These are phyloP conservation scores for Cryptococcus sp. DNA, from an alignment of 1,284 basidiomycete species.

Conservation along the genomic window DNA sequence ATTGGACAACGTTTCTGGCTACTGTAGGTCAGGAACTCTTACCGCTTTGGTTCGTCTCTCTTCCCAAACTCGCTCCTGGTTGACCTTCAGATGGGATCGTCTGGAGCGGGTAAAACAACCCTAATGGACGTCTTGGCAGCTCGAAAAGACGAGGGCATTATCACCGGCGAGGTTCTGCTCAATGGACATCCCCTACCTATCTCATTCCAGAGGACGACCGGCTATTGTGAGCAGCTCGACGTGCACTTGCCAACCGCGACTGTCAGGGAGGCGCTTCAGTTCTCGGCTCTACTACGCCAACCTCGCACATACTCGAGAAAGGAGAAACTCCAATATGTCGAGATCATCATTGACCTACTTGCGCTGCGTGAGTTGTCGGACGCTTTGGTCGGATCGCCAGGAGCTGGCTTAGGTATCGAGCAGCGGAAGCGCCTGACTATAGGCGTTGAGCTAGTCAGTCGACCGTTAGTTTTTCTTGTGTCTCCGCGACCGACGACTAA, in stretches of 20 bases:
- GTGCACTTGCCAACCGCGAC: constrained; percentile 21
- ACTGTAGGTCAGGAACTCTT: constrained; percentile 49
- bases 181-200: constrained; percentile 46
- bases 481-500: neutral
- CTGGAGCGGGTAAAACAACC: constrained; percentile 40
- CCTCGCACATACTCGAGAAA: constrained; percentile 58
- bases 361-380: constrained; percentile 49
- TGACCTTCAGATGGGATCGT: constrained; percentile 17
- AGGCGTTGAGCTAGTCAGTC: constrained; percentile 54
- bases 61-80: neutral
- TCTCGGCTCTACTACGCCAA: constrained; percentile 77
- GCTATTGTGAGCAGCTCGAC: constrained; percentile 38
- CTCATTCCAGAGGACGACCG: constrained; percentile 51
- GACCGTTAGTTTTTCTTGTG: constrained; percentile 36
- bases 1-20: constrained; percentile 50
- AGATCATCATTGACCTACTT: constrained; percentile 51
- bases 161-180: constrained; percentile 46
- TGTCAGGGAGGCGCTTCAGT: constrained; percentile 73
- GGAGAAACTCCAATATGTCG: constrained; percentile 52
- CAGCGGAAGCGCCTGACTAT: constrained; percentile 53
- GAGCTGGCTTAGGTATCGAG: constrained; percentile 50
- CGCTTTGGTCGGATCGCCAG: constrained; percentile 47
- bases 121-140: constrained; percentile 47
- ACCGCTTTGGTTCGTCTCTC: constrained; percentile 46
- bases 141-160: constrained; percentile 30